A percentile compares a stretch with the other conserved stretches of the same genome.
Evolutionary conservation across 2,329 filamentous ascomycete genomes (phyloP).

Genomic region (Fusarium denticulatum): DNA sequence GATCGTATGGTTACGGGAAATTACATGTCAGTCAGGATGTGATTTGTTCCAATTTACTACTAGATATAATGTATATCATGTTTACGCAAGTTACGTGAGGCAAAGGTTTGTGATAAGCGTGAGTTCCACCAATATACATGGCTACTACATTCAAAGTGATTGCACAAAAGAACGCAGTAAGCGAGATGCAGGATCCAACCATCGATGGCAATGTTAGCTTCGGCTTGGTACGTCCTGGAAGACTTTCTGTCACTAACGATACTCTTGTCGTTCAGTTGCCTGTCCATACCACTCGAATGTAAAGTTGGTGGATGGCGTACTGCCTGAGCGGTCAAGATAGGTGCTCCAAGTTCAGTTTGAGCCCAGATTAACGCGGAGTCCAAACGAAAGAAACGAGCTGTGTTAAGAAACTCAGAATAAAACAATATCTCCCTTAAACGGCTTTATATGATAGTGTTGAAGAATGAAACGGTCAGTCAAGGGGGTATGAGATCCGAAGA

Average conservation of each 20-base stretch:
- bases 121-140: not conserved
- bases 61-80: not conserved
- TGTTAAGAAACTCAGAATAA: not conserved
- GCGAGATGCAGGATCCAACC: not conserved
- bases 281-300: not conserved
- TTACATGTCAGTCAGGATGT: not conserved
- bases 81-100: not conserved
- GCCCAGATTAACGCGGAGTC: not conserved
- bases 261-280: not conserved
- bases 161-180: not conserved
- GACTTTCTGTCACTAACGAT: not conserved
- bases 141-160: not conserved
- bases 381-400: not conserved
- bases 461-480: not conserved
- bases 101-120: not conserved
- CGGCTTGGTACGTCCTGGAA: not conserved
- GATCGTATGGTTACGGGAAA: not conserved
- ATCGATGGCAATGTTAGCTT: not conserved
- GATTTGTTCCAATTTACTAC: not conserved
- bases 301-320: not conserved
- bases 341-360: not conserved
- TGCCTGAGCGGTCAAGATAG: not conserved
- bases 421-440: not conserved
- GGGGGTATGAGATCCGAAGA: not conserved
- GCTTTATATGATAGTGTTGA: not conserved